Percentiles rank a stretch among this genome's conserved stretches.
These are phyloP conservation scores for Neurospora sp. DNA, from an alignment of 495 filamentous ascomycete species.

Conservation along the genomic window DNA sequence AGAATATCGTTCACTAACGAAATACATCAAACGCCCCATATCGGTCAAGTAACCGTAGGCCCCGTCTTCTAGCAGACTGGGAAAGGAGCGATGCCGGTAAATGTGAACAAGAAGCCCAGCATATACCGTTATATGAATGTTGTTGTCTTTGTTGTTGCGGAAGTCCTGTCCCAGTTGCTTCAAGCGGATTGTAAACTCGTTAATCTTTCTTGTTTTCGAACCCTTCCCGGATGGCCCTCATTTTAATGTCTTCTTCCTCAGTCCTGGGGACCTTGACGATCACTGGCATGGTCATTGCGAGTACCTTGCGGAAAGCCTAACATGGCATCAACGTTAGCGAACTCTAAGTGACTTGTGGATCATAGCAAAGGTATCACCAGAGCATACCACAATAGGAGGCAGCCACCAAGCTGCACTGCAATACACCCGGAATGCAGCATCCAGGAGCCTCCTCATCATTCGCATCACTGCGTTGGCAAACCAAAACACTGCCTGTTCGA, in stretches of 20 bases:
- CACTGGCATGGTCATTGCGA: conserved; percentile 43
- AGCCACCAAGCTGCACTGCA: conserved; percentile 29
- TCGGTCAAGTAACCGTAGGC: background rate
- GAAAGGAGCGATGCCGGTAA: background rate
- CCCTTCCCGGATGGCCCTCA: conserved; percentile 13
- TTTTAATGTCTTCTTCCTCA: conserved; percentile 40
- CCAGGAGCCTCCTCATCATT: background rate
- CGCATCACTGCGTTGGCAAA: background rate
- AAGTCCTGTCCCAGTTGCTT: background rate
- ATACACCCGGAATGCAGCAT: conserved; percentile 12
- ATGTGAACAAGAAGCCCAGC: background rate
- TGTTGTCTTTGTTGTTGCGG: background rate
- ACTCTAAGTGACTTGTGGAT: conserved; percentile 12
- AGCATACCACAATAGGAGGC: conserved; percentile 18
- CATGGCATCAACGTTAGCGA: conserved; percentile 13
- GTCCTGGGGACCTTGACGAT: conserved; percentile 49
- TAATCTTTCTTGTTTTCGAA: background rate
- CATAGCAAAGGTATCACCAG: conserved; percentile 19
- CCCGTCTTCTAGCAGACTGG: background rate
- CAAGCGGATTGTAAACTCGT: background rate
- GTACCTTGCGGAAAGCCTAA: conserved; percentile 47
- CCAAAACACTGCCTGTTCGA: background rate
- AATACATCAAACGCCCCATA: background rate
- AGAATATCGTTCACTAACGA: background rate
- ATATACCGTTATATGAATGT: background rate